phyloP scores from a whole-genome alignment of 140 eudicot genomes.

The Bidens hawaiensis region DNA sequence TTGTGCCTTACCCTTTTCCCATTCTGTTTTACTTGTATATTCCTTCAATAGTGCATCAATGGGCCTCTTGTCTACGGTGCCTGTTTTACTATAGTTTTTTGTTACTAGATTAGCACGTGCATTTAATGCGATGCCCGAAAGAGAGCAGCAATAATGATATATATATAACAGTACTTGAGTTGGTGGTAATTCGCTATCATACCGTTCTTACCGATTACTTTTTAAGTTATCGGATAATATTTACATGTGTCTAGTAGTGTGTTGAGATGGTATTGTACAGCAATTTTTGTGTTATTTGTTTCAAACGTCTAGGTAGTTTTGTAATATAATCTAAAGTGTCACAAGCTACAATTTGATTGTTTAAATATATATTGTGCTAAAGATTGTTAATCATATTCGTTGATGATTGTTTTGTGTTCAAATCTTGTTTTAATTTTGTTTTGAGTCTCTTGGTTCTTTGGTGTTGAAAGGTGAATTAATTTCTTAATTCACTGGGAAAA shows the following conservation, averaged over 20 bases:
- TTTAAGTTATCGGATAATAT: neutral
- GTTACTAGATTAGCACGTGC: slow-evolving; percentile 14
- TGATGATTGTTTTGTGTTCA: no score
- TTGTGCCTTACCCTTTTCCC: slow-evolving; percentile 12
- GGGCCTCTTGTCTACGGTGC: slow-evolving; percentile 14
- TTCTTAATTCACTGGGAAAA: no score
- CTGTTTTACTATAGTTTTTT: slow-evolving; percentile 1
- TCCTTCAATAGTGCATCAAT: slow-evolving; percentile 22
- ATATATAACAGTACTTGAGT: slow-evolving; percentile 6
- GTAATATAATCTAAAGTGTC: slow-evolving; percentile 3
- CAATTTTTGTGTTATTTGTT: neutral
- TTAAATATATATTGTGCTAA: no score
- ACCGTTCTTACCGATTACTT: neutral
- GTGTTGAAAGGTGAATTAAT: no score
- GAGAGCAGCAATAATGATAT: slow-evolving; percentile 8
- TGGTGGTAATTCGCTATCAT: neutral
- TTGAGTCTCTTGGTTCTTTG: no score
- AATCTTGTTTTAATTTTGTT: no score
- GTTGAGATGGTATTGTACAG: neutral
- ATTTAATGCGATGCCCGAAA: neutral
- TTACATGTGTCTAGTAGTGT: neutral
- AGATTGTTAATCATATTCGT: no score
- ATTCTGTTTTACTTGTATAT: slow-evolving; percentile 11
- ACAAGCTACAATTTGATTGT: slow-evolving; percentile 6
- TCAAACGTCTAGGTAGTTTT: neutral